Evolutionary conservation across 2,329 filamentous ascomycete genomes (phyloP).

Genomic region (Hypomyces perniciosus): DNA sequence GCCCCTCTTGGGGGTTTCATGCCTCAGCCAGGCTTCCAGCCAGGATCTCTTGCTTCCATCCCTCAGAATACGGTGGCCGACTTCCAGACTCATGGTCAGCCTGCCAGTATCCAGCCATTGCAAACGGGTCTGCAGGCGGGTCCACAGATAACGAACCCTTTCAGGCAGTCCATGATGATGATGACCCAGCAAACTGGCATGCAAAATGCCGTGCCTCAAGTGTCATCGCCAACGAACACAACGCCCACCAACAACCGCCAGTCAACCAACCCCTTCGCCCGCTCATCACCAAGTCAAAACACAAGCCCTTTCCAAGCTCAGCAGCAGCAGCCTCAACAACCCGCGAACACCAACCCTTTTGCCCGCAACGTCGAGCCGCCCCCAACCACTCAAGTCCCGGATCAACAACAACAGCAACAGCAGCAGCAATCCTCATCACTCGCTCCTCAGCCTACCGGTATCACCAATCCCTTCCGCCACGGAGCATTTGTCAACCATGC

Average conservation of each 20-base stretch:
- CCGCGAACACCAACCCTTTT: constrained; percentile 56
- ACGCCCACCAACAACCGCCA: constrained; percentile 47
- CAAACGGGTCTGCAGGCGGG: constrained; percentile 48
- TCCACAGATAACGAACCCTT: constrained; percentile 72
- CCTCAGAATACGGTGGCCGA: constrained; percentile 50
- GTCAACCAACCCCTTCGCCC: constrained; percentile 84
- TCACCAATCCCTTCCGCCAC: constrained; percentile 92
- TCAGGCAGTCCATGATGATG: constrained; percentile 88
- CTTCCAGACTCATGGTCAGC: constrained; percentile 40
- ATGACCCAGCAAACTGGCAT: constrained; percentile 50
- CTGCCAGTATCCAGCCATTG: constrained; percentile 37
- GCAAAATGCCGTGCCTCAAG: constrained; percentile 17
- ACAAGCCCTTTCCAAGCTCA: constrained; percentile 22
- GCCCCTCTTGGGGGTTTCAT: constrained; percentile 81
- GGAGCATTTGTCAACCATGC: constrained; percentile 83
- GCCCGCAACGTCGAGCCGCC: constrained; percentile 36
- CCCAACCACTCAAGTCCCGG: not conserved
- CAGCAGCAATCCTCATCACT: constrained; percentile 47
- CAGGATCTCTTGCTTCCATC: constrained; percentile 48
- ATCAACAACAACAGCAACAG: constrained; percentile 19
- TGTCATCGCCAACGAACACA: constrained; percentile 39
- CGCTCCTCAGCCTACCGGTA: constrained; percentile 73
- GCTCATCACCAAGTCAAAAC: constrained; percentile 36
- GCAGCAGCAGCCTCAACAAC: constrained; percentile 28
- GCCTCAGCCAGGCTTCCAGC: constrained; percentile 54